Percentiles rank a stretch among this genome's conserved stretches.
phyloP scores from a whole-genome alignment of 2,329 filamentous ascomycete species.

The Claviceps sp. region DNA sequence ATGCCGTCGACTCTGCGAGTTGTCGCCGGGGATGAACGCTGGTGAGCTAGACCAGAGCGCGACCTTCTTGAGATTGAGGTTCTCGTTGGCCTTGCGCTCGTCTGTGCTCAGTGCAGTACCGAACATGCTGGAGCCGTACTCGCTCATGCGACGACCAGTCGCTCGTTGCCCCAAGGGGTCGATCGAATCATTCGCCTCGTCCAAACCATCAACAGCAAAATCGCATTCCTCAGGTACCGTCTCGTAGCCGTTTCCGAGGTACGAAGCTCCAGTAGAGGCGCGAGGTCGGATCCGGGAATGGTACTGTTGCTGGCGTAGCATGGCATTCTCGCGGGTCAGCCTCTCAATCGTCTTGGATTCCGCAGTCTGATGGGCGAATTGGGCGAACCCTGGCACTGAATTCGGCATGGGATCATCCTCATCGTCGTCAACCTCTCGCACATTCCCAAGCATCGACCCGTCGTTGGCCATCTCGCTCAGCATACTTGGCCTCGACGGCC shows the following conservation, averaged over 20 bases:
- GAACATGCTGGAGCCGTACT: conserved; percentile 34
- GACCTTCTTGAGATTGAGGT: conserved; percentile 44
- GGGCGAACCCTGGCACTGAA: conserved; percentile 31
- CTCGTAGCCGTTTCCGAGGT: conserved; percentile 43
- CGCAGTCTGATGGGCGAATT: conserved; percentile 38
- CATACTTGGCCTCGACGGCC: conserved; percentile 67
- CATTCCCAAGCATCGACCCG: conserved; percentile 48
- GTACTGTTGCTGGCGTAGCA: conserved; percentile 39
- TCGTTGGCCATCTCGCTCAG: conserved; percentile 59
- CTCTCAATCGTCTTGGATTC: conserved; percentile 52
- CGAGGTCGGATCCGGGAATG: conserved; percentile 40
- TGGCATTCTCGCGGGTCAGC: conserved; percentile 48
- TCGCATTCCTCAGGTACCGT: conserved; percentile 52
- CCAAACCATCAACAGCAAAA: conserved; percentile 59
- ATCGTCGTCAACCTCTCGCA: conserved; percentile 57
- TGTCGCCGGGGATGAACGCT: conserved; percentile 50
- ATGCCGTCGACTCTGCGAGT: conserved; percentile 63
- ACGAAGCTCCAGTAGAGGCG: conserved; percentile 42
- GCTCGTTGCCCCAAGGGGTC: conserved; percentile 34
- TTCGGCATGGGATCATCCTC: conserved; percentile 47
- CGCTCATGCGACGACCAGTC: conserved; percentile 41
- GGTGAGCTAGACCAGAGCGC: conserved; percentile 59
- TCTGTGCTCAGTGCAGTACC: conserved; percentile 40
- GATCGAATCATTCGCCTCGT: conserved; percentile 42
- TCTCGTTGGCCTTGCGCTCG: conserved; percentile 49